A percentile compares a stretch with the other conserved stretches of the same genome.
These are phyloP conservation scores for Alternaria postmessia DNA, from an alignment of 2,329 filamentous ascomycete genomes.

Conservation along the genomic window DNA sequence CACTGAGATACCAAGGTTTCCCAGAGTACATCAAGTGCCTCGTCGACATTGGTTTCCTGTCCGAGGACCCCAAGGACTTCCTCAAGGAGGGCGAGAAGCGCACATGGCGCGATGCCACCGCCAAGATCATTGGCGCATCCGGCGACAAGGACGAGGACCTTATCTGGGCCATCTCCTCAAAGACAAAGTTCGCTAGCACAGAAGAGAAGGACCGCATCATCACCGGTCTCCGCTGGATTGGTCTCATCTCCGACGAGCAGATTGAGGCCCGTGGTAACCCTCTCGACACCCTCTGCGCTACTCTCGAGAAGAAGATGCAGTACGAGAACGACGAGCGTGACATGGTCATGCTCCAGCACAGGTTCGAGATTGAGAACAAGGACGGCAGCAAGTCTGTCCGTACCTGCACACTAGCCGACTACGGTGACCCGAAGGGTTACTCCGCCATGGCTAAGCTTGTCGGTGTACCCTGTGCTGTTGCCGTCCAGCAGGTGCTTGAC, in stretches of 20 bases:
- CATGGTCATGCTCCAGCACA: conserved; percentile 80
- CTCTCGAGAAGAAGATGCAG: conserved; percentile 90
- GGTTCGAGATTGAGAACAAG: conserved; percentile 83
- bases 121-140: conserved; percentile 75
- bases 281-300: conserved; percentile 89
- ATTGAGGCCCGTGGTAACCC: conserved; percentile 80
- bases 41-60: conserved; percentile 89
- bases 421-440: conserved; percentile 81
- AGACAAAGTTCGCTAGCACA: conserved; percentile 73
- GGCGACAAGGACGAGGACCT: conserved; percentile 75
- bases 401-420: conserved; percentile 83
- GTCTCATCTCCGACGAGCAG: conserved; percentile 71
- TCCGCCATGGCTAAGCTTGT: conserved; percentile 85
- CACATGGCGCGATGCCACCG: conserved; percentile 85
- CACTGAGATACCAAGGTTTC: conserved; percentile 87
- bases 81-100: conserved; percentile 68
- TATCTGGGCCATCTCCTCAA: conserved; percentile 74
- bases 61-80: conserved; percentile 70
- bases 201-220: conserved; percentile 76
- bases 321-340: conserved; percentile 85
- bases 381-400: conserved; percentile 79
- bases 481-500: conserved; percentile 78
- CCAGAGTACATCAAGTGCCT: conserved; percentile 88
- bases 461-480: conserved; percentile 76
- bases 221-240: conserved; percentile 76